Conservation (phyloP, 2,329 filamentous ascomycete species). For the Pseudocercospora vitis region DNA sequence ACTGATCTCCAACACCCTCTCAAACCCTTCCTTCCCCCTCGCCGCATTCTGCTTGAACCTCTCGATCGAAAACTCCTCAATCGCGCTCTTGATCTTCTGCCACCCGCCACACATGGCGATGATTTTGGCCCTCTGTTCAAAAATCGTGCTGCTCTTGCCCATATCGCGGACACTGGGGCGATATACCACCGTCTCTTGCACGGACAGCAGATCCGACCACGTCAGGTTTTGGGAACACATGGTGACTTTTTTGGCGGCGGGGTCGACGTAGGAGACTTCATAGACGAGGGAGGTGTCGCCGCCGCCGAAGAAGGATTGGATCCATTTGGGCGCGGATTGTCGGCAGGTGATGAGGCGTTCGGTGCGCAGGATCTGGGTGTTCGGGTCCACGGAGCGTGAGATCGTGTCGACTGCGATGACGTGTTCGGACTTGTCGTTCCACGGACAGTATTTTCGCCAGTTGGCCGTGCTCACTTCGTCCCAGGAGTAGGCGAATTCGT, state of each 20-base stretch:
- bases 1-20: conserved; percentile 91
- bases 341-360: conserved; percentile 67
- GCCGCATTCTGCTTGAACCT: conserved; percentile 88
- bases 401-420: conserved; percentile 94
- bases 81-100: conserved; percentile 94
- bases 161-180: conserved; percentile 16
- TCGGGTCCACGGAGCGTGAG: conserved; percentile 65
- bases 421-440: conserved; percentile 96
- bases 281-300: conserved; percentile 84
- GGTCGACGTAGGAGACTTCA: conserved; percentile 94
- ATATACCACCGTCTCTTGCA: conserved; percentile 78
- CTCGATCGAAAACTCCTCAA: conserved; percentile 87
- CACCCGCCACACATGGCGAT: conserved; percentile 93
- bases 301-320: conserved; percentile 75
- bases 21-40: conserved; percentile 91
- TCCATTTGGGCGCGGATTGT: conserved; percentile 73
- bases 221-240: conserved; percentile 97
- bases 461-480: conserved; percentile 96
- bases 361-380: conserved; percentile 68
- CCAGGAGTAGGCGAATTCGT: conserved; percentile 97
- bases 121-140: conserved; percentile 86
- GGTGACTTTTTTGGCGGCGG: conserved; percentile 77
- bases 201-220: conserved; percentile 82
- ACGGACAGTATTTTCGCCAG: conserved; percentile 98
- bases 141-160: conserved; percentile 62